Base-by-base conservation (phyloP, 169 alveolate species). In the Eimeria sp. region DNA sequence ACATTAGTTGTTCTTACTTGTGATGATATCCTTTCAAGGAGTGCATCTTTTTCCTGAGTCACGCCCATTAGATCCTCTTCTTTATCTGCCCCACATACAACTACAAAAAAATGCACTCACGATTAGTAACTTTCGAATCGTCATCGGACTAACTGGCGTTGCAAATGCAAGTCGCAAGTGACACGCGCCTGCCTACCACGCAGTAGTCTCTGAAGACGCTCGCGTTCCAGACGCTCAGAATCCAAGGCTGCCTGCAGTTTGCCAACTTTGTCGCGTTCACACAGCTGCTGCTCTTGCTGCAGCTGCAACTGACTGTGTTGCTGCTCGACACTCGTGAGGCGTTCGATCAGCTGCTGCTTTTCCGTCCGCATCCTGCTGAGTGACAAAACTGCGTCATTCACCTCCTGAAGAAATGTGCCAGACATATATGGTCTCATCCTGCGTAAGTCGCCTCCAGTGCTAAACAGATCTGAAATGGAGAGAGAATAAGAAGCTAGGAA, bases 271-370 rank as follows among this genome's bases (percentile, higher is more conserved):
- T 43, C 82, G 60, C 72, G 88, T 33, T 74, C 68, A 56, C 27
- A 58, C 49, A 54, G 68, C 62, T 74, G 95, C 54, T 74, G 89
- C 30, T 72, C 95, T 40, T 74, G 95, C 52, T 74, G 89, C 30
- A 56, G 56, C 80, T 76, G 89, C 62, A 90, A 43, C 88, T 90
- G 89, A 30, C 66, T 72, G 64, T 60, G 78, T 27, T 90, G 80
- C 46, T 90, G 89, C 74, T 91, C 96, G 30, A 91, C 72, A 33
- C 23, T 62, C 33, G 56, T 40, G 33, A 91, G 85, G 33, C 96
- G 96, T 64, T 91, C 91, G 54, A 80, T 52, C 11, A 91, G 96
- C 96, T 91, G 96, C 60, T 43, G 80, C 89, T 91, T 91, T 46
- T 91, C 96, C 56, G 85, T 62, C 8, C 91, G 83, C 91, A 80